phyloP scores from a whole-genome alignment of 768 basidiomycete genomes.

The Suillus ampliporus region DNA sequence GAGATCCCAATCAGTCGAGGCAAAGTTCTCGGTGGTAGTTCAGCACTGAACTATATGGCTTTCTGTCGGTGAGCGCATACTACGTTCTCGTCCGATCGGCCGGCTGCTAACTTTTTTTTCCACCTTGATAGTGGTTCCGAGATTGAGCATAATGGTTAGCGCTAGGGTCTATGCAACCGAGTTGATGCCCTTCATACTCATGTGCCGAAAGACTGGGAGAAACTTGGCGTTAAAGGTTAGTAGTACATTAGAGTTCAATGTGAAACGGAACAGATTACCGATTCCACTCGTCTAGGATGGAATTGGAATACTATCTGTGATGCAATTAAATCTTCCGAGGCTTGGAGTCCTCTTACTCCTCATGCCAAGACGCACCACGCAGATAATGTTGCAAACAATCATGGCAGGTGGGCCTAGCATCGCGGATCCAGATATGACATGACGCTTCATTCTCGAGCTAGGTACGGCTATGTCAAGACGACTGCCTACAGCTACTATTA shows the following conservation, averaged over 20 bases:
- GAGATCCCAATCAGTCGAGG: slow-evolving; percentile 15
- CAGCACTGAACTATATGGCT: slow-evolving; percentile 21
- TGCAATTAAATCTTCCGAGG: slow-evolving; percentile 21
- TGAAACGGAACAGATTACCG: background rate
- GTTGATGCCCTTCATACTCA: background rate
- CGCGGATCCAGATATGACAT: background rate
- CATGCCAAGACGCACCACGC: slow-evolving; percentile 21
- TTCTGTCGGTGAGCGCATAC: background rate
- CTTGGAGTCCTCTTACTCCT: slow-evolving; percentile 19
- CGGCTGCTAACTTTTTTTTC: background rate
- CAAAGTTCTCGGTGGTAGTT: slow-evolving; percentile 22
- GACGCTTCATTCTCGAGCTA: background rate
- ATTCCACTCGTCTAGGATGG: slow-evolving; percentile 17
- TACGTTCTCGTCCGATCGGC: background rate
- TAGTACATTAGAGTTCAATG: background rate
- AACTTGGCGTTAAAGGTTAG: slow-evolving; percentile 23
- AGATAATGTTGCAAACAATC: slow-evolving; percentile 13
- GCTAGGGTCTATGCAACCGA: background rate
- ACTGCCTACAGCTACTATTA: slow-evolving; percentile 24
- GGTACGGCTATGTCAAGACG: slow-evolving; percentile 21
- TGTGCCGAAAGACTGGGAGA: slow-evolving; percentile 16
- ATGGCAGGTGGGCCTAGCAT: slow-evolving; percentile 18
- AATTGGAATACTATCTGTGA: slow-evolving; percentile 20
- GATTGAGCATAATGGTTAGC: slow-evolving; percentile 22
- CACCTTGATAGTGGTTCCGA: slow-evolving; percentile 15